These are phyloP conservation scores for Cephalotrichum gorgonifer DNA, from an alignment of 2,329 filamentous ascomycete genomes.

Conservation along the genomic window DNA sequence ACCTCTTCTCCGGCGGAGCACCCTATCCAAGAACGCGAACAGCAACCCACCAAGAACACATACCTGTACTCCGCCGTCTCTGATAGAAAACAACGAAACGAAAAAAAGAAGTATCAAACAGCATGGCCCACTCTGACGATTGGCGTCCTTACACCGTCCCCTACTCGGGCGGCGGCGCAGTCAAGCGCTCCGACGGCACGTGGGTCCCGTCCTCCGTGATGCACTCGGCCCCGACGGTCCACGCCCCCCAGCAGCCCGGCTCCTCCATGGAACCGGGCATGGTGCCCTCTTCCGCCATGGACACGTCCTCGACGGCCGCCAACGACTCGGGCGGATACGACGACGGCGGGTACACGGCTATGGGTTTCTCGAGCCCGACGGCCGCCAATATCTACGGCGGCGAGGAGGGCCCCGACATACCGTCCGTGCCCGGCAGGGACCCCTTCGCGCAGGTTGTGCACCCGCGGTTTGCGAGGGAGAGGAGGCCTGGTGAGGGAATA, in stretches of 20 bases:
- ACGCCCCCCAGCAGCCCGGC: not conserved
- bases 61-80: too few species aligned
- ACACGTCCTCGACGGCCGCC: constrained; percentile 2
- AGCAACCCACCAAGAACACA: not conserved
- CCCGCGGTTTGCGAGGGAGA: not conserved
- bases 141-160: constrained; percentile 9
- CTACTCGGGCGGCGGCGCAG: constrained; percentile 5
- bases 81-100: not conserved
- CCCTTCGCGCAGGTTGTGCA: not conserved
- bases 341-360: not conserved
- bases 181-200: constrained; percentile 6
- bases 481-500: not conserved
- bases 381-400: not conserved
- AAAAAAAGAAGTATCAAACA: not conserved
- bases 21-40: not conserved
- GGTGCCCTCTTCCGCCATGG: not conserved
- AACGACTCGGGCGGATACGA: not conserved
- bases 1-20: not conserved
- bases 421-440: not conserved
- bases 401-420: not conserved
- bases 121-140: not conserved
- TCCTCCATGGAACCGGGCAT: not conserved
- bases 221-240: not conserved
- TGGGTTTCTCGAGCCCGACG: not conserved
- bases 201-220: not conserved